phyloP scores from a whole-genome alignment of 192 early-diverging fungal species.

The Coemansia sp. region DNA sequence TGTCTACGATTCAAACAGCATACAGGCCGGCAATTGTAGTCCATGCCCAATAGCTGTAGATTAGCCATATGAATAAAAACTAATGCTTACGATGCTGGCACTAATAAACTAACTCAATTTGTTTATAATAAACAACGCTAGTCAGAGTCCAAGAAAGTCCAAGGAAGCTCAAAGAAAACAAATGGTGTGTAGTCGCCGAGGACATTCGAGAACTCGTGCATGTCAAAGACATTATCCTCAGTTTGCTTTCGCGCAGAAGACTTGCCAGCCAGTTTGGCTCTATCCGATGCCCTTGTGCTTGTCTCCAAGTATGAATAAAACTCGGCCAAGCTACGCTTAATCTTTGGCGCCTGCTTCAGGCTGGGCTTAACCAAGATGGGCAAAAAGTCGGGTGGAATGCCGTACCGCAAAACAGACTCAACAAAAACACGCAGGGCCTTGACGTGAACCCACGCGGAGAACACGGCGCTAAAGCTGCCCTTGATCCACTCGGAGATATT shows the following conservation, averaged over 20 bases:
- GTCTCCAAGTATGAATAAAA: constrained; percentile 87
- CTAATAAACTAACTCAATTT: neutral
- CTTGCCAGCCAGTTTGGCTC: constrained; percentile 27
- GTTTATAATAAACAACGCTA: neutral
- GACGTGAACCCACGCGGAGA: constrained; percentile 89
- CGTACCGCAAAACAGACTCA: constrained; percentile 95
- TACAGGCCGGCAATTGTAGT: too few species aligned
- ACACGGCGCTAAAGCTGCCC: constrained; percentile 93
- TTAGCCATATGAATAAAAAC: too few species aligned
- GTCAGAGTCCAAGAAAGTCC: constrained; percentile 35
- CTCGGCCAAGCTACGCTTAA: constrained; percentile 68
- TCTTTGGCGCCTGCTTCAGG: constrained; percentile 77
- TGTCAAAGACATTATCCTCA: constrained; percentile 62
- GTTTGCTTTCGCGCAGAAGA: constrained; percentile 1
- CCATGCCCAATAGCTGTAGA: too few species aligned
- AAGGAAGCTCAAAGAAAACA: constrained; percentile 51
- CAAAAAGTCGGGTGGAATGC: constrained; percentile 92
- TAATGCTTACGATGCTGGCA: too few species aligned
- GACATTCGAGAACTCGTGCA: constrained; percentile 80
- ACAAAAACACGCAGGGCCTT: constrained; percentile 95
- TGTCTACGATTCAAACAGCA: too few species aligned
- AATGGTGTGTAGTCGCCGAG: constrained; percentile 89
- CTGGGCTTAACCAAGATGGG: constrained; percentile 72
- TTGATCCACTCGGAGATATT: constrained; percentile 81
- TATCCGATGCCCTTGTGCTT: constrained; percentile 48